phyloP scores from a whole-genome alignment of 2,329 filamentous ascomycete species.

The Tolypocladium ophioglossoides region DNA sequence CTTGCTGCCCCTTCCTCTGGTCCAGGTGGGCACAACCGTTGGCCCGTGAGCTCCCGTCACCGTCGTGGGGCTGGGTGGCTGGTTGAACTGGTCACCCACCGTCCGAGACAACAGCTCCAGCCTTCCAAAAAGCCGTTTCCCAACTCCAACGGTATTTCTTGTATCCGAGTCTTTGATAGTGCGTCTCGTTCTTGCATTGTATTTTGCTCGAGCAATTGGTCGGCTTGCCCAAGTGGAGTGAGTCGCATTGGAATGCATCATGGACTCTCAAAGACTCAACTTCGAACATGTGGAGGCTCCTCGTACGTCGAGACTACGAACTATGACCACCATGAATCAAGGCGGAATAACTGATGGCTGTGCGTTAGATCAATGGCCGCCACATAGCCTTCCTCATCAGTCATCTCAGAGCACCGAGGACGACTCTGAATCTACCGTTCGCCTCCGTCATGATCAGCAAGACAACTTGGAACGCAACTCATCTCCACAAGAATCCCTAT shows the following conservation, averaged over 20 bases:
- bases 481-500: constrained; percentile 13
- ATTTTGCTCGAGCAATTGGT: constrained; percentile 23
- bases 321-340: not conserved
- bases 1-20: not conserved
- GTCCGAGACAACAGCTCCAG: constrained; percentile 2
- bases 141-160: constrained; percentile 23
- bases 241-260: constrained; percentile 14
- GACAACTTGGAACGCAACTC: not conserved
- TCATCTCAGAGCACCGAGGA: not conserved
- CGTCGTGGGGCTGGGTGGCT: constrained; percentile 6
- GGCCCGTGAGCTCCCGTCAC: not conserved
- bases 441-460: not conserved
- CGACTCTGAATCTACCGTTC: not conserved
- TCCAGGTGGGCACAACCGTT: not conserved
- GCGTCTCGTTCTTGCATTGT: constrained; percentile 19
- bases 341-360: constrained; percentile 2
- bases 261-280: constrained; percentile 27
- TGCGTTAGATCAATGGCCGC: constrained; percentile 4
- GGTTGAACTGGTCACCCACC: not conserved
- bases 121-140: constrained; percentile 4
- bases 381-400: not conserved
- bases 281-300: constrained; percentile 25
- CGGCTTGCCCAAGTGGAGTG: constrained; percentile 21
- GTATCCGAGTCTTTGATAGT: constrained; percentile 14
- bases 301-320: constrained; percentile 19